phyloP scores from a whole-genome alignment of 441 rosid genomes.

The Adansonia gregorii region DNA sequence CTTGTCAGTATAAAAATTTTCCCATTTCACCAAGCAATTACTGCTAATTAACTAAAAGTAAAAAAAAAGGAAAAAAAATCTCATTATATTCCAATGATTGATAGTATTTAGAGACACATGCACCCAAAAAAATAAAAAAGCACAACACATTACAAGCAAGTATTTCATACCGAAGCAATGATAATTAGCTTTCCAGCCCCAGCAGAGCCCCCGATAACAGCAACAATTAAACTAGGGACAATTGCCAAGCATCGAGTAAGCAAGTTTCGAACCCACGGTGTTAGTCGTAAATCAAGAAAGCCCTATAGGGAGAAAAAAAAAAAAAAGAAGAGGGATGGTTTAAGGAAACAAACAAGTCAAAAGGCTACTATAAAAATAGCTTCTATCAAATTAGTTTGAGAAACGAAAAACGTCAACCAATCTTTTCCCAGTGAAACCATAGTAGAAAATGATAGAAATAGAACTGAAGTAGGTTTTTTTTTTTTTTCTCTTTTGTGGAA shows the following conservation, averaged over 20 bases:
- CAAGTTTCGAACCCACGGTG: slow-evolving; percentile 82
- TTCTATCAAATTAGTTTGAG: neutral
- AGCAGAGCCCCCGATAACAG: slow-evolving; percentile 85
- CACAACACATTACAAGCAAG: neutral
- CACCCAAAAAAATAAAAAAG: neutral
- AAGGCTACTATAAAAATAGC: neutral
- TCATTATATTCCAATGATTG: neutral
- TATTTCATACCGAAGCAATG: slow-evolving; percentile 75
- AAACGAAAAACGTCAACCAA: neutral
- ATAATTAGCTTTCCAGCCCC: slow-evolving; percentile 91
- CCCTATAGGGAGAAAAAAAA: slow-evolving; percentile 44
- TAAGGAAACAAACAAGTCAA: neutral
- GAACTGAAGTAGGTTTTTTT: neutral
- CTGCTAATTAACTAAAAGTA: neutral
- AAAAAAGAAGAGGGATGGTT: slow-evolving; percentile 10
- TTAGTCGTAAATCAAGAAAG: slow-evolving; percentile 74
- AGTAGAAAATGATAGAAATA: slow-evolving; percentile 5
- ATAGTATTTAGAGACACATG: neutral
- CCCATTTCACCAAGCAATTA: neutral
- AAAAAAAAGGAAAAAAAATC: neutral
- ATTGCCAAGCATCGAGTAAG: slow-evolving; percentile 87
- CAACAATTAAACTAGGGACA: slow-evolving; percentile 87
- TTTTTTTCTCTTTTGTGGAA: neutral
- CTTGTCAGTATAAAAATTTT: neutral
- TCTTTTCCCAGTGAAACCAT: neutral